Evolutionary conservation across 179 eudicot species (phyloP).

Genomic region (Amaranthus tricolor): DNA sequence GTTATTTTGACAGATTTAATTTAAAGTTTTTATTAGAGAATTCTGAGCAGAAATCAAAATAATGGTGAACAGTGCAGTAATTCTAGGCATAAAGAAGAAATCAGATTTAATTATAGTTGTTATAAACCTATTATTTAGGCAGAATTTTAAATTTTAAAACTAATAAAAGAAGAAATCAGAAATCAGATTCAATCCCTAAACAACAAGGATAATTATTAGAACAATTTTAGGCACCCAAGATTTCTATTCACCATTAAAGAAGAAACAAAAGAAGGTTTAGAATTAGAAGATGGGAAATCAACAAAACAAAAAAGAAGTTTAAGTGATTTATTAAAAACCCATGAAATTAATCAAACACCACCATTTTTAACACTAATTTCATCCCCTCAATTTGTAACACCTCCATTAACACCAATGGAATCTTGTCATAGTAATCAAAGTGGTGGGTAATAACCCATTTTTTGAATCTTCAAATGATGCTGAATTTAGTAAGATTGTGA

Average conservation of each 20-base stretch:
- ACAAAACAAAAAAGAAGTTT: slow-evolving; percentile 40
- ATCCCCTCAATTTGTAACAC: slow-evolving; percentile 60
- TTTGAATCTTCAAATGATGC: slow-evolving; percentile 52
- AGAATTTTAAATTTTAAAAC: too few species aligned
- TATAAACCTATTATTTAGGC: too few species aligned
- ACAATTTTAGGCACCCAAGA: slow-evolving; percentile 45
- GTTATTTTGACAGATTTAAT: too few species aligned
- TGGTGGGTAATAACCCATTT: slow-evolving; percentile 40
- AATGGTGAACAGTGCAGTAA: too few species aligned
- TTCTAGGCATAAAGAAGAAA: too few species aligned
- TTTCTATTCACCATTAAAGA: slow-evolving; percentile 76
- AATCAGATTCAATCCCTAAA: not conserved
- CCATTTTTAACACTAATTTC: slow-evolving; percentile 57
- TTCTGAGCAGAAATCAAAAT: too few species aligned
- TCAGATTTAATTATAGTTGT: too few species aligned
- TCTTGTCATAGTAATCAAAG: slow-evolving; percentile 20
- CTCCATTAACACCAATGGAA: slow-evolving; percentile 47
- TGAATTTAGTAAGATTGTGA: slow-evolving; percentile 49
- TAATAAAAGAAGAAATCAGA: too few species aligned
- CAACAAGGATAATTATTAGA: slow-evolving; percentile 31
- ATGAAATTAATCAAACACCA: slow-evolving; percentile 25
- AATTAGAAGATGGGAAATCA: slow-evolving; percentile 60
- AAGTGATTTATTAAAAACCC: slow-evolving; percentile 37
- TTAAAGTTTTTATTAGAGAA: too few species aligned
- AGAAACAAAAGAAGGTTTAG: slow-evolving; percentile 77